Evolutionary conservation across 164 flowering plant species (phyloP).

Genomic region (Buxus sempervirens): DNA sequence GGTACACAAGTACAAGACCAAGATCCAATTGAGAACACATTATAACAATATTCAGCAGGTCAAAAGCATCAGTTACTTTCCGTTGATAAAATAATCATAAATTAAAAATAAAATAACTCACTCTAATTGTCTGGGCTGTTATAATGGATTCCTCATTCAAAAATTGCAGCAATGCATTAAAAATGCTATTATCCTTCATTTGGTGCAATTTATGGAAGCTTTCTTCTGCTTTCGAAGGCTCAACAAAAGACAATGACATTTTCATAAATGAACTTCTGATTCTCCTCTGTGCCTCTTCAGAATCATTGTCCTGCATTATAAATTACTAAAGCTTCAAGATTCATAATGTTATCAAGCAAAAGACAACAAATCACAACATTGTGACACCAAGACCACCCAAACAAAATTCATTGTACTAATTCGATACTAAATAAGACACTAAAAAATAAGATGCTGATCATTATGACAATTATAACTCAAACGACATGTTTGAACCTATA

Average conservation of each 20-base stretch:
- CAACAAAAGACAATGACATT: conserved; percentile 69
- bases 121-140: conserved; percentile 39
- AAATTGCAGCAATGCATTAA: conserved; percentile 39
- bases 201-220: conserved; percentile 58
- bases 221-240: conserved; percentile 69
- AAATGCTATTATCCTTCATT: conserved; percentile 55
- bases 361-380: neutral
- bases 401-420: neutral
- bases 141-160: conserved; percentile 32
- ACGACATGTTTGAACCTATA: too few relatives aligned
- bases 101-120: conserved; percentile 27
- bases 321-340: neutral
- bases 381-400: neutral
- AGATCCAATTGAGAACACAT: neutral
- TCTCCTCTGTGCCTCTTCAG: conserved; percentile 43
- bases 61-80: neutral
- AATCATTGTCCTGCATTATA: conserved; percentile 41
- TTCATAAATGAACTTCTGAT: conserved; percentile 35
- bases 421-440: neutral
- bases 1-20: neutral
- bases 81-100: neutral
- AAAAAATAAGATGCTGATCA: neutral
- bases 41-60: neutral
- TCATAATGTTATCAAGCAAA: neutral
- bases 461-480: too few relatives aligned